Evolutionary conservation across 371 early-diverging fungal species (phyloP).

Genomic region (Nosema muscidifuracis): DNA sequence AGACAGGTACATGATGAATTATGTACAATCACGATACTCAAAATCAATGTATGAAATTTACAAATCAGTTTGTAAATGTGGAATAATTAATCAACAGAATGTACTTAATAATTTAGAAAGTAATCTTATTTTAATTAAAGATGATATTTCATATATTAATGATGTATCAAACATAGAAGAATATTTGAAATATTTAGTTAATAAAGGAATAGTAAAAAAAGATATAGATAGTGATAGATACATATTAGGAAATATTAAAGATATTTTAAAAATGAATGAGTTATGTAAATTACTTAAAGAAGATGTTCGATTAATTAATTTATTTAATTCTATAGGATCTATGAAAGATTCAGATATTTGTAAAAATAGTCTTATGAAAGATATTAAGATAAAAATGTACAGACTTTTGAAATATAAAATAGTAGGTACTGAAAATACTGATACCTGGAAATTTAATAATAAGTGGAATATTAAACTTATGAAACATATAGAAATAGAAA

Average conservation of each 20-base stretch:
- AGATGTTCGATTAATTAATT: constrained; percentile 31
- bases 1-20: not conserved
- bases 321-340: constrained; percentile 3
- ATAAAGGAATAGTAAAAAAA: constrained; percentile 16
- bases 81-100: not conserved
- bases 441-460: constrained; percentile 7
- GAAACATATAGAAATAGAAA: not conserved
- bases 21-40: constrained; percentile 17
- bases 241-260: not conserved
- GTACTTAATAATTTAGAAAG: constrained; percentile 26
- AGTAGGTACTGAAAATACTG: not conserved
- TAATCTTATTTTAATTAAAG: constrained; percentile 14
- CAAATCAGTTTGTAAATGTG: constrained; percentile 20
- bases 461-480: not conserved
- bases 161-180: constrained; percentile 33
- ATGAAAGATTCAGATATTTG: constrained; percentile 41
- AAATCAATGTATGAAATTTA: constrained; percentile 29
- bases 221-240: constrained; percentile 19
- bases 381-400: constrained; percentile 9
- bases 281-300: constrained; percentile 19
- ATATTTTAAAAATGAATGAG: not conserved
- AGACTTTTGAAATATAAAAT: not conserved
- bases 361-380: constrained; percentile 23
- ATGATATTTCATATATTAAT: constrained; percentile 21
- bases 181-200: constrained; percentile 42